Evolutionary conservation across 768 basidiomycete species (phyloP), one percentile per base, ranked within the genome.

Genomic region (Lentinula aciculospora): DNA sequence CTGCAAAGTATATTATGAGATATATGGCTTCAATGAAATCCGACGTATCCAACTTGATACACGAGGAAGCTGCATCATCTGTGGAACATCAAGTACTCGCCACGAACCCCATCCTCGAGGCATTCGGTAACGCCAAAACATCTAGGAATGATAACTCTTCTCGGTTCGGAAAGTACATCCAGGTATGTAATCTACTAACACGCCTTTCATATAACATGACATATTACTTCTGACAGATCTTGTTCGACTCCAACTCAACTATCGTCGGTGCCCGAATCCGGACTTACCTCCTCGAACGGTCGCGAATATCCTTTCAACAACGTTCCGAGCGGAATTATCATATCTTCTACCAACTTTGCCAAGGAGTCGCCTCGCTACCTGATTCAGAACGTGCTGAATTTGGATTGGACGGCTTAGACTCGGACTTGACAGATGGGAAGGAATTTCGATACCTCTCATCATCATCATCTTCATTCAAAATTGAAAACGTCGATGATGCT

Each of bases 141-240:
- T 98, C 97, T 13, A 84, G 97, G 59, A 99, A 99, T 68, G 97
- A 99, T 72, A 99, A 99, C 71, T 97, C 94, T 7, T 99, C 97
- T 23, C 86, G 97, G 57, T 99, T 99, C 71, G 97, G 97, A 61
- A 99, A 99, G 76, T 99, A 99, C 74, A 98, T 99, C 62, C 96
- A 99, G 83, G 97, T 94, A 77, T 94, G 94, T 76, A 98, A 21
- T 99, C 89, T 92, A 65, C 75, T 81, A 48, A 85, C 89, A 10
- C 71, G 89, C 53, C 92, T 89, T 66, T 23, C 7, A 9, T 21
- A 19, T 44, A 92, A 88, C 61, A 89, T 89, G 2, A 94, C 88
- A 68, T 28, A 31, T 32, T 15, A 6, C 15, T 98, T 98, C 74
- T 97, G 98, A 62, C 95, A 99, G 97, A 96, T 99, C 68, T 82